Conservation (phyloP, 148 eudicot species). For the Rhododendron ovatum region DNA sequence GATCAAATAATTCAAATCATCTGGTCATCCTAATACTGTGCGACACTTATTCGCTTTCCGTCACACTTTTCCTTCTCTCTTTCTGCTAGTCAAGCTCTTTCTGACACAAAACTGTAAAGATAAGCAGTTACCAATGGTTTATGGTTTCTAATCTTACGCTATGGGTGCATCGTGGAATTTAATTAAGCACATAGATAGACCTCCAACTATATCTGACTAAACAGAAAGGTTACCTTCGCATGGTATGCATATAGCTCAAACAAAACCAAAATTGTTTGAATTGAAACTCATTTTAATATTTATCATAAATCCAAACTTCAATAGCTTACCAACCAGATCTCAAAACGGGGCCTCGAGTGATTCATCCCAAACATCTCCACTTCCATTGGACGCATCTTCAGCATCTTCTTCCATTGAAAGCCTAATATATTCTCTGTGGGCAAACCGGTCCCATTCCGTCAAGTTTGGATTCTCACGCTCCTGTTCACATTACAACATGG, state of each 20-base stretch:
- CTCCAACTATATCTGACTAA: not conserved
- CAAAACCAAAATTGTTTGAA: not conserved
- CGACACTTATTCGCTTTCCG: not conserved
- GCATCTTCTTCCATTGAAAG: slow-evolving; percentile 99
- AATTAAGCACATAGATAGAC: not conserved
- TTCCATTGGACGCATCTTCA: slow-evolving; percentile 96
- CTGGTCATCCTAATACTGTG: not conserved
- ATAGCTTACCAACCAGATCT: slow-evolving; percentile 29
- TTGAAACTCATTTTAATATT: no score
- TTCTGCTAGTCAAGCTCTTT: not conserved
- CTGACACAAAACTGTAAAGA: not conserved
- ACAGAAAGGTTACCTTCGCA: not conserved
- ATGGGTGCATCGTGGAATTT: not conserved
- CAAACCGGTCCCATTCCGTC: slow-evolving; percentile 99
- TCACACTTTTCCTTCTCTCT: not conserved
- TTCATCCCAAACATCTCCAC: slow-evolving; percentile 99
- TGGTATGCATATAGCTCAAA: not conserved
- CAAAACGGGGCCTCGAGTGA: slow-evolving; percentile 95
- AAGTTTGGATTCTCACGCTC: slow-evolving; percentile 91
- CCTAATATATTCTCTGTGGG: slow-evolving; percentile 94
- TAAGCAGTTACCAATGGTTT: not conserved
- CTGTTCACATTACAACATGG: slow-evolving; percentile 33
- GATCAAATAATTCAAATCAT: slow-evolving; percentile 4
- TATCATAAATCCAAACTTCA: not conserved
- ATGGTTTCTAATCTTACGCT: not conserved